Evolutionary conservation across 163 green algal genomes (phyloP).

Genomic region (Scenedesmus sp.): DNA sequence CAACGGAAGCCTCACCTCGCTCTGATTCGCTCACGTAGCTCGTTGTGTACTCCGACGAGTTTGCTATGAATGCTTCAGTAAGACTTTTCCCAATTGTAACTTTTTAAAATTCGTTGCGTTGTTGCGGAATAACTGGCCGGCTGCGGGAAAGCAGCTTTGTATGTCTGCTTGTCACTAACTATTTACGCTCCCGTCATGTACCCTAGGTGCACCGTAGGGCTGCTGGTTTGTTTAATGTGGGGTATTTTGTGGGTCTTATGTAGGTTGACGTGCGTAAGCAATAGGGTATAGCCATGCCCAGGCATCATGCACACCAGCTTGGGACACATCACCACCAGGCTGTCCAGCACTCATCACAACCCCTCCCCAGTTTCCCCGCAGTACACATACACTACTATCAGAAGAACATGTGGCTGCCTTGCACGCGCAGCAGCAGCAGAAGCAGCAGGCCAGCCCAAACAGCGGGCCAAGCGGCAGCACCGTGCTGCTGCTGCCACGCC

Average conservation of each 20-base stretch:
- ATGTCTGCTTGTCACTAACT: not conserved
- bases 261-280: too few relatives aligned
- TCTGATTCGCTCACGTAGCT: not conserved
- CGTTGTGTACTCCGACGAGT: not conserved
- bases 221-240: not conserved
- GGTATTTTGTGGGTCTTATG: too few relatives aligned
- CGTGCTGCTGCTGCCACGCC: not conserved
- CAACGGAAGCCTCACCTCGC: not conserved
- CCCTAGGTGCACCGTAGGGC: not conserved
- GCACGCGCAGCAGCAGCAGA: not conserved
- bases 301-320: not conserved
- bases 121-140: not conserved
- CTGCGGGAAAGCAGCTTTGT: not conserved
- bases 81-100: not conserved
- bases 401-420: not conserved
- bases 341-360: not conserved
- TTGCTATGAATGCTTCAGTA: not conserved
- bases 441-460: not conserved
- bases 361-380: not conserved
- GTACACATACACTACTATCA: not conserved
- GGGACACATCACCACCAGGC: not conserved
- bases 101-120: not conserved
- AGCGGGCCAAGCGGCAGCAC: not conserved
- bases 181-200: not conserved
- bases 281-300: not conserved